These are phyloP conservation scores for Hemisphaericaspora lyxosophila DNA, from an alignment of 1,139 yeast genomes.

Conservation along the genomic window DNA sequence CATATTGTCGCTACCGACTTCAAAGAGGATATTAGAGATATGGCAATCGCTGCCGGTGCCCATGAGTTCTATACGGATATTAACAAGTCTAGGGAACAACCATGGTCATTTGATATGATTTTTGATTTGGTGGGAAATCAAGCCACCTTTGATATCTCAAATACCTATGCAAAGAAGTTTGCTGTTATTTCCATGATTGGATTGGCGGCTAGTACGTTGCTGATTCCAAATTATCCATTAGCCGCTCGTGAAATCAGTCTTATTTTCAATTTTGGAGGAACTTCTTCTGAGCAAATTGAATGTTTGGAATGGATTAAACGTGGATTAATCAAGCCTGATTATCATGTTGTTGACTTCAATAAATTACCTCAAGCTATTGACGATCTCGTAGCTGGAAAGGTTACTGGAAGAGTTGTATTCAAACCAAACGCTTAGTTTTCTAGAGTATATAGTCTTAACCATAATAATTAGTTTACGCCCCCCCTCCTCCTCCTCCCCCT, in stretches of 20 bases:
- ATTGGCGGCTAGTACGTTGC: conserved; percentile 36
- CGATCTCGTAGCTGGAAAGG: conserved; percentile 38
- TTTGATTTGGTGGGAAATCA: conserved; percentile 50
- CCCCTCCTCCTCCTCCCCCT: too few species aligned
- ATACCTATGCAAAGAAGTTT: conserved; percentile 30
- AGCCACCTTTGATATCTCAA: conserved; percentile 33
- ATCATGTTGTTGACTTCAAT: conserved; percentile 30
- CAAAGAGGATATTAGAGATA: conserved; percentile 28
- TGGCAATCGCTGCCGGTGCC: conserved; percentile 43
- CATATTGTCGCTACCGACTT: conserved; percentile 41
- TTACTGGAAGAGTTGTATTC: conserved; percentile 48
- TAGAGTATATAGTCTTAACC: not conserved
- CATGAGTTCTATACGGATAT: conserved; percentile 40
- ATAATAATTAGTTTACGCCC: too few species aligned
- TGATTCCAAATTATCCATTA: conserved; percentile 33
- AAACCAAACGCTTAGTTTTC: conserved; percentile 22
- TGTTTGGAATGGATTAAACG: conserved; percentile 43
- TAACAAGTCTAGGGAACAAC: conserved; percentile 24
- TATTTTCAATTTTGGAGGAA: conserved; percentile 48
- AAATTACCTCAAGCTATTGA: conserved; percentile 38
- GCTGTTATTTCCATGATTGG: conserved; percentile 50
- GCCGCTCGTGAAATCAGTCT: conserved; percentile 44
- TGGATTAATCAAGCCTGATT: conserved; percentile 43
- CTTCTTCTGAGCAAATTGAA: conserved; percentile 43
- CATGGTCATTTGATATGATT: conserved; percentile 38